Base-by-base conservation (phyloP, 2,329 filamentous ascomycete genomes). In the Fusarium sacchari region DNA sequence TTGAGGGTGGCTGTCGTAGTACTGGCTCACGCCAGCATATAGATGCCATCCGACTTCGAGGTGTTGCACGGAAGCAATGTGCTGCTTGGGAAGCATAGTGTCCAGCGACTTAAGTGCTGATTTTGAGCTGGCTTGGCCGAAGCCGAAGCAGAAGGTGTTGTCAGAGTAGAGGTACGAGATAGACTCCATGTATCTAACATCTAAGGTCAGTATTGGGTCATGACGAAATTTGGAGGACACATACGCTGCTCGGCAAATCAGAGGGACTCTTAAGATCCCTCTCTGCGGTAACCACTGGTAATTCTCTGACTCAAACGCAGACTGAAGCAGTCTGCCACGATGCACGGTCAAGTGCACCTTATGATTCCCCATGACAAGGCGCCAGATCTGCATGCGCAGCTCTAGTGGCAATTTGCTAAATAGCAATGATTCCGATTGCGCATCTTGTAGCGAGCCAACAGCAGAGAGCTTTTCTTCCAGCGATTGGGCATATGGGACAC, bases 1-100 rank as follows among this genome's bases (percentile, higher is more conserved):
- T 59, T 59, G 56, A 32, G 43, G 26, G 3, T 59, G 56, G 22
- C 56, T 50, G 26, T 59, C 56, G 14, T 59, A 59, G 7, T 59
- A 59, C 26, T 59, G 56, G 15, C 56, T 59, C 3, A 59, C 56
- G 1, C 56, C 56, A 1, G 8, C 43, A 17, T 20, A 50, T 3
- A 59, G 22, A 10, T 59, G 43, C 56, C 56, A 59, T 4, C 34
- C 56, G 26, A 59, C 26, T 32, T 59, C 56, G 15, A 59, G 32
- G 22, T 52, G 32, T 32, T 7, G 22, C 5, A 59, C 39, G 9
- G 26, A 52, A 37, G 17, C 17, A 24, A 52, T 26, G 3, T 52
- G 43, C 13, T 52, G 56, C 26, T 59, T 59, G 7, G 56, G 34
- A 13, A 59, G 43, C 34, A 59, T 59, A 1, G 56, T 32, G 26